Base-by-base conservation (phyloP, 305 asterid genomes). In the Fraxinus angustifolia region DNA sequence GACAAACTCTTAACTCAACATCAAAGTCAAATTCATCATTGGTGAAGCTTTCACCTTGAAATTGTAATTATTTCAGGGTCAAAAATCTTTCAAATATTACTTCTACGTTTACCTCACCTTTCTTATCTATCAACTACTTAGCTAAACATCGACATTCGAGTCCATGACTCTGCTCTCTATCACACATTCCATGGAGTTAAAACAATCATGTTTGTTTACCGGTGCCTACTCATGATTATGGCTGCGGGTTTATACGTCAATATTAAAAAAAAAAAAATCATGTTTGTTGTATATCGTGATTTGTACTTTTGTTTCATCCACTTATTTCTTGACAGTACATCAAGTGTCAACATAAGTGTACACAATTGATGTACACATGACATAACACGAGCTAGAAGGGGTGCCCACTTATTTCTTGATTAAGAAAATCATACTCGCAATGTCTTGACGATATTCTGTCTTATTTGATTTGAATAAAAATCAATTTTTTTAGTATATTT, bases 1-100 rank as follows among this genome's bases (percentile, higher is more conserved):
- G 85, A 77, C 78, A 81, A 79, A 80, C 70, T 78, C 79, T 80
- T 71, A 26, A 3, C 19, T 28, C 73, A 67, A 33, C 8, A 67
- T 10, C 16, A 67, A 67, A 67, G 73, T 67, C 73, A 67, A 67
- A 67, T 67, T 67, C 73, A 67, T 67, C 36, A 26, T 67, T 28
- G 73, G 73, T 12, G 16, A 67, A 67, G 35, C 16, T 67, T 67
- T 67, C 73, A 67, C 17, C 73, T 67, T 67, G 36, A 28, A 67
- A 60, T 60, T 21, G 0, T 60, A 60, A 60, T 21, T 60, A 60
- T 60, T 60, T 60, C 31, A 60, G 70, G 70, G 31, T 60, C 31
- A 60, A 60, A 60, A 60, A 21, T 60, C 70, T 2, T 21, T 8
- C 12, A 58, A 17, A 19, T 50, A 50, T 17, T 56, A 7, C 67